Evolutionary conservation across 2,329 filamentous ascomycete genomes (phyloP).

Genomic region (Pseudocercospora fijiensis): DNA sequence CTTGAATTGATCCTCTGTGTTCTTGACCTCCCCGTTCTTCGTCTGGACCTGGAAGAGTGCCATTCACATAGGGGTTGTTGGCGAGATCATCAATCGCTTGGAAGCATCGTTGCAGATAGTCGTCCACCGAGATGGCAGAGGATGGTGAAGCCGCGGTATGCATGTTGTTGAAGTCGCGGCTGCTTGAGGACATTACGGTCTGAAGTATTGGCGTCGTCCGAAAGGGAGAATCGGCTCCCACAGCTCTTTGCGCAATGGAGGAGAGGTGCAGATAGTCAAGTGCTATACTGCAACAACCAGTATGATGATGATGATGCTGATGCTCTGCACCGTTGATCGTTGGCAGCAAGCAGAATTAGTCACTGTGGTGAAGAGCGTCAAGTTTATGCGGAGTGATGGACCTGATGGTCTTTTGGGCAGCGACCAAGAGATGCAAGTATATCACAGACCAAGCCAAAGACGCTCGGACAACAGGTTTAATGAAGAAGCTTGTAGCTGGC

Average conservation of each 20-base stretch:
- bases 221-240: background rate
- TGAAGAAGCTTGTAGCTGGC: slow-evolving; percentile 7
- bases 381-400: background rate
- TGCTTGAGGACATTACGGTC: background rate
- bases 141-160: background rate
- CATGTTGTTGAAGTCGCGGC: slow-evolving; percentile 6
- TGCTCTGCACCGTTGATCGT: background rate
- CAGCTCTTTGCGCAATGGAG: background rate
- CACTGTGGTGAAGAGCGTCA: background rate
- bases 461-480: slow-evolving; percentile 10
- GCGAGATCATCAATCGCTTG: slow-evolving; percentile 7
- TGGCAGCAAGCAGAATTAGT: background rate
- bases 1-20: background rate
- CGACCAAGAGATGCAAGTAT: no score
- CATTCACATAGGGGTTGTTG: slow-evolving; percentile 8
- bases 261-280: background rate
- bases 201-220: background rate
- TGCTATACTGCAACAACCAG: background rate
- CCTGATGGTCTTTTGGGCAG: background rate
- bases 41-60: slow-evolving; percentile 6
- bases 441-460: background rate
- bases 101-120: slow-evolving; percentile 5
- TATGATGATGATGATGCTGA: no score
- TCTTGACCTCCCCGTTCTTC: background rate
- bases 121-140: background rate